A percentile compares a stretch with the other conserved stretches of the same genome.
Evolutionary conservation across 2,329 filamentous ascomycete species (phyloP).

Genomic region (Dactylellina haptotyla): DNA sequence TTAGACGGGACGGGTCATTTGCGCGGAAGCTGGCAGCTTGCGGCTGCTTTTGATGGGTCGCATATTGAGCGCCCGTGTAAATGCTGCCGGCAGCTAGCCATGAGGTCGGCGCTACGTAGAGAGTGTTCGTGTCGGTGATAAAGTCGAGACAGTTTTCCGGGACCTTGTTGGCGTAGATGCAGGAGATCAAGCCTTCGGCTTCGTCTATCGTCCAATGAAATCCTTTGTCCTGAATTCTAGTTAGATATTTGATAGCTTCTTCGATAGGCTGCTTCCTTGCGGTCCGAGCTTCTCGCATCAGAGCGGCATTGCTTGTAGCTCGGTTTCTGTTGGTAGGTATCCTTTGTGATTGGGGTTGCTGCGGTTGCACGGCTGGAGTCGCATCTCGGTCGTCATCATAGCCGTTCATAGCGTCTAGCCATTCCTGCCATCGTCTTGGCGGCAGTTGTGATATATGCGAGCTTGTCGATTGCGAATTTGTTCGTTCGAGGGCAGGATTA

Average conservation of each 20-base stretch:
- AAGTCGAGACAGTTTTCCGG: constrained; percentile 65
- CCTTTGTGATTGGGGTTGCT: constrained; percentile 9
- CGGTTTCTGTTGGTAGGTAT: constrained; percentile 14
- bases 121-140: constrained; percentile 67
- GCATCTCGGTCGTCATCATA: constrained; percentile 44
- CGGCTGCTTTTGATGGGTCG: constrained; percentile 60
- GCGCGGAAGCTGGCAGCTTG: constrained; percentile 57
- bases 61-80: constrained; percentile 72
- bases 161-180: constrained; percentile 54
- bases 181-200: constrained; percentile 41
- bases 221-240: constrained; percentile 64
- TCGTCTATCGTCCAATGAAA: constrained; percentile 52
- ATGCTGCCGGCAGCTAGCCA: constrained; percentile 72
- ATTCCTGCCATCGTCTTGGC: constrained; percentile 50
- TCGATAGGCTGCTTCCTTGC: constrained; percentile 62
- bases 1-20: constrained; percentile 58
- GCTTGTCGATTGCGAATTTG: constrained; percentile 32
- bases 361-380: constrained; percentile 19
- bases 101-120: constrained; percentile 68
- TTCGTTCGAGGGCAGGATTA: constrained; percentile 24
- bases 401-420: constrained; percentile 51
- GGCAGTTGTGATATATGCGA: constrained; percentile 38
- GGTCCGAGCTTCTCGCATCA: constrained; percentile 16
- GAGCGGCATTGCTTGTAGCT: constrained; percentile 13
- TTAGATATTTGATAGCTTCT: constrained; percentile 71